Conservation (phyloP, 2,329 filamentous ascomycete genomes). For the Penicillium sp. region DNA sequence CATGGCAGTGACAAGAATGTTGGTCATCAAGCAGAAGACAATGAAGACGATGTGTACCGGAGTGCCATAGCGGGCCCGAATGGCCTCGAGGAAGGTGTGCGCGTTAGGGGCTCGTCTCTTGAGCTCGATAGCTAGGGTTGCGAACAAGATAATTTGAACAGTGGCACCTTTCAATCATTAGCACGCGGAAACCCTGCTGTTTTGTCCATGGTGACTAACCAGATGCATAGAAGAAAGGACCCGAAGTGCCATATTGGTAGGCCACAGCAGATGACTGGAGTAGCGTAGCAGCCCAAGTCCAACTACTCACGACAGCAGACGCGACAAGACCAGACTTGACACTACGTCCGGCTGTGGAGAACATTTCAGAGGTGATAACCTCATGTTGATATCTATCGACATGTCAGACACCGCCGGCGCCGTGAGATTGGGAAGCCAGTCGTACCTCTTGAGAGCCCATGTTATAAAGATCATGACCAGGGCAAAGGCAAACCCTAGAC, state of each 20-base stretch:
- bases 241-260: conserved; percentile 74
- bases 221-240: conserved; percentile 70
- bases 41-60: conserved; percentile 78
- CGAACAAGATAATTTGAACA: conserved; percentile 87
- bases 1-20: conserved; percentile 88
- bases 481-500: conserved; percentile 74
- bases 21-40: conserved; percentile 80
- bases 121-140: conserved; percentile 86
- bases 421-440: neutral
- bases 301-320: conserved; percentile 87
- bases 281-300: conserved; percentile 90
- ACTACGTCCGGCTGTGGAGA: conserved; percentile 83
- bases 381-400: conserved; percentile 66
- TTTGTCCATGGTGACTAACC: conserved; percentile 49
- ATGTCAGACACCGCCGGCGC: conserved; percentile 8
- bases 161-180: conserved; percentile 63
- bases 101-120: conserved; percentile 88
- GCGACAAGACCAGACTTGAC: conserved; percentile 89
- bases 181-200: neutral
- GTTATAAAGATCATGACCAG: conserved; percentile 77
- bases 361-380: conserved; percentile 89
- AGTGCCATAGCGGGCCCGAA: conserved; percentile 77
- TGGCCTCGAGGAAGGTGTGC: conserved; percentile 82
- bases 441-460: conserved; percentile 67
- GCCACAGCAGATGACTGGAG: conserved; percentile 81